phyloP scores from a whole-genome alignment of 805 yeast genomes.

The Vanderwaltozyma polyspora region DNA sequence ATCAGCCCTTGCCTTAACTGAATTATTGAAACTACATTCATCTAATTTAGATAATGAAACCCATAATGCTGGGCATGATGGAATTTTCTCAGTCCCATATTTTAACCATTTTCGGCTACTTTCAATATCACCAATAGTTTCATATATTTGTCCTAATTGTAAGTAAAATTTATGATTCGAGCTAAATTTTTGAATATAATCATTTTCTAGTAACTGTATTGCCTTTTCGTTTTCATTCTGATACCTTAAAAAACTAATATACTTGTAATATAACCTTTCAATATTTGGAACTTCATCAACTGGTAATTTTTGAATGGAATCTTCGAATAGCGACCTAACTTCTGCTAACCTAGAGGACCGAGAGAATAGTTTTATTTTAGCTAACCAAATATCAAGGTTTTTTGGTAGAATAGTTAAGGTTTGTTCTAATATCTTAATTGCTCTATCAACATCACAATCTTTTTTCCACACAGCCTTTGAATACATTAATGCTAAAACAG shows the following conservation, averaged over 20 bases:
- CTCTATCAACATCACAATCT: slow-evolving; percentile 36
- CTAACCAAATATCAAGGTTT: slow-evolving; percentile 54
- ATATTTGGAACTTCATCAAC: slow-evolving; percentile 12
- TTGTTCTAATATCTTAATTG: slow-evolving; percentile 41
- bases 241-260: slow-evolving; percentile 41
- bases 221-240: slow-evolving; percentile 29
- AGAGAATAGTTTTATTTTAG: slow-evolving; percentile 55
- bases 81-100: slow-evolving; percentile 39
- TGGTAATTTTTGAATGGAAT: slow-evolving; percentile 24
- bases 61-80: slow-evolving; percentile 43
- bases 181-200: slow-evolving; percentile 41
- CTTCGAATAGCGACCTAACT: slow-evolving; percentile 25
- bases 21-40: slow-evolving; percentile 29
- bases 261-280: slow-evolving; percentile 51
- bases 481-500: slow-evolving; percentile 51
- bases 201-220: slow-evolving; percentile 28
- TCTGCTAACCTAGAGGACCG: slow-evolving; percentile 28
- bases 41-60: slow-evolving; percentile 38
- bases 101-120: slow-evolving; percentile 39
- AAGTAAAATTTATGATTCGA: slow-evolving; percentile 42
- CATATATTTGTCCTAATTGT: slow-evolving; percentile 49
- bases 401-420: slow-evolving; percentile 36
- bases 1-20: slow-evolving; percentile 56
- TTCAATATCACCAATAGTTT: slow-evolving; percentile 21
- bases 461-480: slow-evolving; percentile 58